Conservation (phyloP, 176 grass and related monocot genomes). For the Neostapfia colusana region DNA sequence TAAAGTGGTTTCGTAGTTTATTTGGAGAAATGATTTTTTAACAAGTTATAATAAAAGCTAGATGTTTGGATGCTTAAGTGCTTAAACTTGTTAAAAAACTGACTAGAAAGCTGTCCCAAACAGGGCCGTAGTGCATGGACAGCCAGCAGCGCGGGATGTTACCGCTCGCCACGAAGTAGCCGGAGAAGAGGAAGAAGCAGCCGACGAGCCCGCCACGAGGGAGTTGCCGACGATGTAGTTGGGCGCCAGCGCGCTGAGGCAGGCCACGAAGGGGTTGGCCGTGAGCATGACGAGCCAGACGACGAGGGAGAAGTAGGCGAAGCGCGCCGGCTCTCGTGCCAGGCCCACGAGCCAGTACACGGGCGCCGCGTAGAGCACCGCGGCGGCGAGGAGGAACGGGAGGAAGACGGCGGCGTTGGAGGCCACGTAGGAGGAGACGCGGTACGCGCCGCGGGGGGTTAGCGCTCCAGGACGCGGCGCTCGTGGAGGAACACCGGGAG, state of each 20-base stretch:
- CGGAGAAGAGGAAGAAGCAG: conserved; percentile 98
- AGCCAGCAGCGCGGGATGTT: conserved; percentile 84
- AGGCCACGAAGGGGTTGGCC: conserved; percentile 81
- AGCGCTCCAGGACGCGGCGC: conserved; percentile 69
- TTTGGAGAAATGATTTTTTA: too few species aligned
- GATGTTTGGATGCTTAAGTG: too few species aligned
- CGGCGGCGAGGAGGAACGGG: conserved; percentile 63
- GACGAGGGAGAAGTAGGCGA: conserved; percentile 83
- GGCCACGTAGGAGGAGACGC: conserved; percentile 76
- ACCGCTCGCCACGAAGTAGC: conserved; percentile 78
- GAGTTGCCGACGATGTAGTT: conserved; percentile 96
- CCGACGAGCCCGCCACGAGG: conserved; percentile 56
- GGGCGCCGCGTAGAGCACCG: conserved; percentile 60
- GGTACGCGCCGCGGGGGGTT: conserved; percentile 82
- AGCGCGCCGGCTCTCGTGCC: conserved; percentile 45
- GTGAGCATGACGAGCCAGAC: conserved; percentile 89
- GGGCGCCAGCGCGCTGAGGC: conserved; percentile 75
- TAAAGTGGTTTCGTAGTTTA: too few species aligned
- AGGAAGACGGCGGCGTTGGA: conserved; percentile 71
- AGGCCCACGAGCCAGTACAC: conserved; percentile 93
- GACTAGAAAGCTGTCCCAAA: too few species aligned
- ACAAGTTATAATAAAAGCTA: too few species aligned
- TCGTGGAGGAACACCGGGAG: conserved; percentile 89
- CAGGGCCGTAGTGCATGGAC: conserved; percentile 91
- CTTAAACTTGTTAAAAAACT: too few species aligned